phyloP scores from a whole-genome alignment of 148 eudicot genomes.

The Arctostaphylos glauca region DNA sequence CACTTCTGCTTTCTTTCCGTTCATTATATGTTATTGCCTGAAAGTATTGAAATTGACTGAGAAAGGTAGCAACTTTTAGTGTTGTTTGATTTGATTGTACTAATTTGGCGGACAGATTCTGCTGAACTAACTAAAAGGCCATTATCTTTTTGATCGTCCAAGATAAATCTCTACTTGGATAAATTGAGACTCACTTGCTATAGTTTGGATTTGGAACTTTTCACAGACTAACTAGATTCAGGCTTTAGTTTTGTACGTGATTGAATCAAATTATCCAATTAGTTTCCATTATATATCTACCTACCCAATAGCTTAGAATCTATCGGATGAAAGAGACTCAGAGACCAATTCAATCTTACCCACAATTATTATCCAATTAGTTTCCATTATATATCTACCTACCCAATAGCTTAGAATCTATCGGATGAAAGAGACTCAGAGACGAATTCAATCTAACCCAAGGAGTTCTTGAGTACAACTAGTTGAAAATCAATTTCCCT shows the following conservation, averaged over 20 bases:
- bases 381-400: too few relatives aligned
- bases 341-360: not conserved
- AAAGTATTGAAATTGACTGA: not conserved
- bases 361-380: too few relatives aligned
- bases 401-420: not conserved
- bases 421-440: not conserved
- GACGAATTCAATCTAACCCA: not conserved
- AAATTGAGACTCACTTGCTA: not conserved
- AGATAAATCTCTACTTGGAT: not conserved
- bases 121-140: not conserved
- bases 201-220: not conserved
- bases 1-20: not conserved
- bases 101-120: not conserved
- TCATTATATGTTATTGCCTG: not conserved
- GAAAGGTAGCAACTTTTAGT: not conserved
- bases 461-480: not conserved
- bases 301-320: not conserved
- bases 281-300: not conserved
- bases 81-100: slow-evolving; percentile 10
- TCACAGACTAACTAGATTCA: not conserved
- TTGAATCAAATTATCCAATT: not conserved
- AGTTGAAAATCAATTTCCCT: not conserved
- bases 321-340: not conserved
- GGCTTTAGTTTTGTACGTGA: not conserved
- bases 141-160: not conserved